Base-by-base conservation (phyloP, 2,329 filamentous ascomycete genomes). In the Cladosporium cucumerinum region DNA sequence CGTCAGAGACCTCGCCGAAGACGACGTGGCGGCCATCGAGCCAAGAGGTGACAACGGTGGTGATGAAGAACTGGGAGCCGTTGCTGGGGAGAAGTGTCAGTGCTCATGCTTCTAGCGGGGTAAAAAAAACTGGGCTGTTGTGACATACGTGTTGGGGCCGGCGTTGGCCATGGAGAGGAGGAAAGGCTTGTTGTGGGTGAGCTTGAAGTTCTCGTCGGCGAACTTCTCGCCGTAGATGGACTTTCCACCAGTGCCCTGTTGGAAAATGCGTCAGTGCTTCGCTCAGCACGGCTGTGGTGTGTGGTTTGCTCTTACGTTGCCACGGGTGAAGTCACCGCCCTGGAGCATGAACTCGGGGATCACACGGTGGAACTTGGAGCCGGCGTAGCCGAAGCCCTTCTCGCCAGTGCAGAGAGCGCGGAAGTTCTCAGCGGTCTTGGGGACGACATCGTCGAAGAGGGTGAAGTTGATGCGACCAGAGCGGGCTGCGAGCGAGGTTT, bases 261-360 rank as follows among this genome's bases (percentile, higher is more conserved):
- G 26, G 18, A 18, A 25, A 23, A n/a, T 28, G 23, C 28, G 54
- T 63, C 52, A 64, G 39, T 25, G 58, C 25, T 48, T 23, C 49
- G 36, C n/a, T 39, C 55, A 16, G n/a, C 26, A n/a, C 30, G 32
- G 55, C 11, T 65, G 8, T 34, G 39, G 48, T 61, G 52, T 65
- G 34, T 46, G 26, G 36, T 55, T 60, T n/a, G 23, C 52, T 82
- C 91, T 80, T 85, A 96, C 93, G 78, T 98, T 94, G 77, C 93
- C 93, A 67, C 87, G 89, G 64, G 94, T 99, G 79, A 99, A 99
- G 80, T 98, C 95, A 81, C 95, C 94, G 77, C 95, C 93, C 83
- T 97, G 91, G 75, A 97, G 94, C 94, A 99, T 98, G 81, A 99
- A 99, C 74, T 93, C 87, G 83, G 97, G 97, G 82, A 99, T 99